phyloP scores from a whole-genome alignment of 192 early-diverging fungal genomes.

The Gigaspora rosea region DNA sequence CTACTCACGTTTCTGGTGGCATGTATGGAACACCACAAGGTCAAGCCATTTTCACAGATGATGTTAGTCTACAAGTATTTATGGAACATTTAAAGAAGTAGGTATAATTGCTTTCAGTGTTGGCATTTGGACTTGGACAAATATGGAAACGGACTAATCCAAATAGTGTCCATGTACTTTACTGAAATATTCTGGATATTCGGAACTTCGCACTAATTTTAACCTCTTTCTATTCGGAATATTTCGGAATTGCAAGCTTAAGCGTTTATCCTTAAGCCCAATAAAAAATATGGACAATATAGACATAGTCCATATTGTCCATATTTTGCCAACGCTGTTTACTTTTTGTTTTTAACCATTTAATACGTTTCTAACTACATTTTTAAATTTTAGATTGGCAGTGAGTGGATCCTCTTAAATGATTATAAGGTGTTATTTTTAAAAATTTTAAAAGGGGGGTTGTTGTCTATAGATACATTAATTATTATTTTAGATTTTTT shows the following conservation, averaged over 20 bases:
- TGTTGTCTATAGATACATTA: too few species aligned
- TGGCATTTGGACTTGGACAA: not conserved
- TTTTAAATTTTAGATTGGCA: slow-evolving; percentile 37
- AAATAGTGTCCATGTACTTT: too few species aligned
- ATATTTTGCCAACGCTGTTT: not conserved
- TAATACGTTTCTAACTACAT: slow-evolving; percentile 12
- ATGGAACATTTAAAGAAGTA: slow-evolving; percentile 92
- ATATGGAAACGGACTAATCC: not conserved
- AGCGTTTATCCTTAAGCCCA: too few species aligned
- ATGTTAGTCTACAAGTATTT: slow-evolving; percentile 97
- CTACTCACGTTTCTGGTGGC: slow-evolving; percentile 80
- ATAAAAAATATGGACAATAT: too few species aligned
- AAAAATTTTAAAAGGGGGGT: too few species aligned
- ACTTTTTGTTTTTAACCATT: not conserved
- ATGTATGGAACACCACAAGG: slow-evolving; percentile 70
- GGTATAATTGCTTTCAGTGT: slow-evolving; percentile 21
- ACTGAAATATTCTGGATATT: too few species aligned
- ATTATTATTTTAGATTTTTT: too few species aligned
- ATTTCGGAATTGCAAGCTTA: too few species aligned
- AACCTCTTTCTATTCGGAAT: too few species aligned
- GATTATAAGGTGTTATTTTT: not conserved
- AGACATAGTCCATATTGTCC: too few species aligned
- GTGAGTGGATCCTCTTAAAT: slow-evolving; percentile 45
- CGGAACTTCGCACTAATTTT: too few species aligned
- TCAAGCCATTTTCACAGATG: slow-evolving; percentile 96